These are phyloP conservation scores for Phytophthora syringae DNA, from an alignment of 352 stramenopile genomes.

Conservation along the genomic window DNA sequence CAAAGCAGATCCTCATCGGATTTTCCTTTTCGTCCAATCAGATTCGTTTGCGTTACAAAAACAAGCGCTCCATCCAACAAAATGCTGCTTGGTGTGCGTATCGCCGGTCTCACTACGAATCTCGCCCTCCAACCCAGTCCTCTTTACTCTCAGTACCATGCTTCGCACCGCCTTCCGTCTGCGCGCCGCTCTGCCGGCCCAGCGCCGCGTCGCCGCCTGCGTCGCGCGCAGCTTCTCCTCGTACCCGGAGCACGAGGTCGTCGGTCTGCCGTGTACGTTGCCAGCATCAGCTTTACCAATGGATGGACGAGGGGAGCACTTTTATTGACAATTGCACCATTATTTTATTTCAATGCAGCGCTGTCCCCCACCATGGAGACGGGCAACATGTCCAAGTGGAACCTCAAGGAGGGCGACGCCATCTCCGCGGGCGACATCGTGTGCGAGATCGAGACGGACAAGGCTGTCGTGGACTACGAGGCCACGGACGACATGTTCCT, in stretches of 20 bases:
- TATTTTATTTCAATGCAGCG: slow-evolving; percentile 44
- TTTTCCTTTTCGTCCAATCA: slow-evolving; percentile 22
- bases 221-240: slow-evolving; percentile 63
- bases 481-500: slow-evolving; percentile 97
- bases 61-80: slow-evolving; percentile 26
- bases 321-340: slow-evolving; percentile 12
- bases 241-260: slow-evolving; percentile 80
- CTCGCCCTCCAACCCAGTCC: slow-evolving; percentile 20
- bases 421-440: slow-evolving; percentile 96
- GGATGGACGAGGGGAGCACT: not conserved
- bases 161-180: slow-evolving; percentile 68
- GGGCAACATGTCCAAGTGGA: slow-evolving; percentile 96
- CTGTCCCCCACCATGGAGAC: slow-evolving; percentile 98
- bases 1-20: no score
- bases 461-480: slow-evolving; percentile 99
- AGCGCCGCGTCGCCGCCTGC: slow-evolving; percentile 46
- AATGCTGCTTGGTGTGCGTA: slow-evolving; percentile 28
- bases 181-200: slow-evolving; percentile 35
- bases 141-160: slow-evolving; percentile 44
- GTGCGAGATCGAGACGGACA: slow-evolving; percentile 99
- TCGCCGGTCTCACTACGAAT: slow-evolving; percentile 20
- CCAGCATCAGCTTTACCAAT: not conserved
- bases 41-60: no score
- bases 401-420: slow-evolving; percentile 91
- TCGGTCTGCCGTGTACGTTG: slow-evolving; percentile 80